phyloP scores from a whole-genome alignment of 805 yeast genomes.

The Suhomyces faveliae region DNA sequence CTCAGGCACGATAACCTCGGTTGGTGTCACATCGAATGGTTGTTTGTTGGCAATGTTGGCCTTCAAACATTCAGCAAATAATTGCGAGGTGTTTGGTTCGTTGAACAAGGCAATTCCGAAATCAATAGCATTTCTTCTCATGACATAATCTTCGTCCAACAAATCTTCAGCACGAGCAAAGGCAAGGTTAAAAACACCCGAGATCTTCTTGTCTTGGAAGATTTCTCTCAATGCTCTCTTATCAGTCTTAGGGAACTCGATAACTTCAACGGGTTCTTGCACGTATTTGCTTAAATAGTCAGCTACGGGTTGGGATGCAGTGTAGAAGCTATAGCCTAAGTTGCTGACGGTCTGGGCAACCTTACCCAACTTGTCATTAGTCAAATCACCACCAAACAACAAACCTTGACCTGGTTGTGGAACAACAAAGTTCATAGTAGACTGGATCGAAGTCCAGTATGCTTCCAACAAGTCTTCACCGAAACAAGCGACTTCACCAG shows the following conservation, averaged over 20 bases:
- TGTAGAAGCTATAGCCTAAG: conserved; percentile 78
- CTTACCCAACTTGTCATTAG: conserved; percentile 63
- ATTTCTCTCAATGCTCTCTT: conserved; percentile 92
- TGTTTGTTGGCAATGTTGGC: conserved; percentile 60
- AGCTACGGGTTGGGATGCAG: conserved; percentile 72
- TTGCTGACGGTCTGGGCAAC: conserved; percentile 70
- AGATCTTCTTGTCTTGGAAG: conserved; percentile 81
- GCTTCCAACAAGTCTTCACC: conserved; percentile 86
- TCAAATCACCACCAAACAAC: conserved; percentile 90
- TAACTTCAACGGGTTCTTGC: conserved; percentile 53
- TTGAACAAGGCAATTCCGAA: conserved; percentile 95
- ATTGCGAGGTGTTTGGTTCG: conserved; percentile 88
- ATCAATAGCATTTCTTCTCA: conserved; percentile 99
- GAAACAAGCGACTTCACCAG: conserved; percentile 98
- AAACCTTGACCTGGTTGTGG: conserved; percentile 90
- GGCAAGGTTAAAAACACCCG: conserved; percentile 91
- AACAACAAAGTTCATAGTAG: conserved; percentile 94
- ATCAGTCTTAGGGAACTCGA: conserved; percentile 90
- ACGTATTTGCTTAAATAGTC: conserved; percentile 59
- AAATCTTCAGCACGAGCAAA: conserved; percentile 81
- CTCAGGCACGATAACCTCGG: conserved; percentile 61
- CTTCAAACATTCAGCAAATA: conserved; percentile 82
- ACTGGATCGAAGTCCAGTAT: conserved; percentile 96
- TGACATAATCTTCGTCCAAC: conserved; percentile 87
- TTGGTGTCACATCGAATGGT: conserved; percentile 40